Conservation (phyloP, 108 stramenopile species). For the Tribonema minus region DNA sequence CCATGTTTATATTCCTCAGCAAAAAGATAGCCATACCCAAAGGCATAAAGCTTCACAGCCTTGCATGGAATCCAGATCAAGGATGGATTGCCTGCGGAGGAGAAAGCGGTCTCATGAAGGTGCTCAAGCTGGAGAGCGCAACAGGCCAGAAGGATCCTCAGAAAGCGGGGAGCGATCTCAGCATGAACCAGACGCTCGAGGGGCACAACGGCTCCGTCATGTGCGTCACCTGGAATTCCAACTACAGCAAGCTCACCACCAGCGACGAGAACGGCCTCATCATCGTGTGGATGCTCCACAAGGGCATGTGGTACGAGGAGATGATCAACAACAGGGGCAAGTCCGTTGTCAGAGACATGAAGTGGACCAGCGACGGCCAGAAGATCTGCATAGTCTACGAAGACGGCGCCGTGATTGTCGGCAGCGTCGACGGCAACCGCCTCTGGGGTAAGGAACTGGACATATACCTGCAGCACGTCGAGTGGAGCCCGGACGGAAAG, state of each 20-base stretch:
- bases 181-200: conserved; percentile 62
- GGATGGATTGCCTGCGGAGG: conserved; percentile 69
- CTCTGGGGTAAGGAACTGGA: conserved; percentile 64
- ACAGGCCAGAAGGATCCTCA: conserved; percentile 3
- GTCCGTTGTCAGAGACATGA: conserved; percentile 59
- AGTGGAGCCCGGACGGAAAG: conserved; percentile 62
- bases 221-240: conserved; percentile 63
- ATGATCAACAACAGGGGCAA: conserved; percentile 69
- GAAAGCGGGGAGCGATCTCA: conserved; percentile 15
- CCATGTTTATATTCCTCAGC: conserved; percentile 58
- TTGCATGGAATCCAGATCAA: conserved; percentile 60
- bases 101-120: conserved; percentile 58
- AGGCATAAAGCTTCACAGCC: conserved; percentile 39
- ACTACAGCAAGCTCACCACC: conserved; percentile 63
- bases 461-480: conserved; percentile 45
- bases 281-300: conserved; percentile 70
- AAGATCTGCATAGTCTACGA: conserved; percentile 67
- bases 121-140: conserved; percentile 53
- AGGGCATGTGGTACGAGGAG: conserved; percentile 64
- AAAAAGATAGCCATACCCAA: conserved; percentile 68
- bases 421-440: conserved; percentile 62
- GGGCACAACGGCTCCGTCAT: conserved; percentile 50
- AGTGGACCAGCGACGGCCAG: conserved; percentile 63
- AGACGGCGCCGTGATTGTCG: conserved; percentile 65
- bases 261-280: conserved; percentile 63